Base-by-base conservation (phyloP, 2,329 filamentous ascomycete species). In the Paraconiothyrium sp. region DNA sequence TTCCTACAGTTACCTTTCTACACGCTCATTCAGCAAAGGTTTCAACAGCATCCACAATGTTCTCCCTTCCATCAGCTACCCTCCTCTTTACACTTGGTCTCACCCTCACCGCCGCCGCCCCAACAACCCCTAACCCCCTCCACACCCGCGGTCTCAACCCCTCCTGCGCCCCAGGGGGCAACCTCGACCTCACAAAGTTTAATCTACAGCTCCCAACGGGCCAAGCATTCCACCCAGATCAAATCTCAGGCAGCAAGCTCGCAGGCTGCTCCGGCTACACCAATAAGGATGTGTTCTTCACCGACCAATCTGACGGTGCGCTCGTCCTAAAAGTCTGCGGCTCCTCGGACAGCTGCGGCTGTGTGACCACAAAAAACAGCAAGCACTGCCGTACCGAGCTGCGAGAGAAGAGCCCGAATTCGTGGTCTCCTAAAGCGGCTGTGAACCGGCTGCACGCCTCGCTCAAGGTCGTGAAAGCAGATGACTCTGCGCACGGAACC, bases 311-410 rank as follows among this genome's bases (percentile, higher is more conserved):
- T 8, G 71, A 75, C 50, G 78, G 77, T n/a, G 67, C 73, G 3
- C 60, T 82, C 1, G 76, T 80, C 24, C 76, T 80, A 72, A 79
- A 77, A 67, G 80, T 81, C 1, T 78, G 79, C 1, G 78, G 79
- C 9, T 76, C 74, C 10, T 69, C 74, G 1, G 62, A 64, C 16
- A 67, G 57, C 34, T 66, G 76, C 1, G 68, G 66, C 8, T 82
- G 79, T 61, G 79, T 81, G 8, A 81, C 74, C 2, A 82, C 80
- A 0, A 62, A 73, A 1, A 75, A 80, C 69, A 81, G 78, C 67
- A 59, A 76, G 49, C 80, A 82, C 64, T 82, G 80, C 65, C 80
- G 79, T 32, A 80, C 78, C 10, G 80, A 82, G 66, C 69, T 83
- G 13, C 79, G 79, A 20, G 80, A 83, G 69, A 59, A 55, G 16